A percentile compares a stretch with the other conserved stretches of the same genome.
Conservation (phyloP, 805 yeast genomes). For the Kregervanrija pseudodelftensis region DNA sequence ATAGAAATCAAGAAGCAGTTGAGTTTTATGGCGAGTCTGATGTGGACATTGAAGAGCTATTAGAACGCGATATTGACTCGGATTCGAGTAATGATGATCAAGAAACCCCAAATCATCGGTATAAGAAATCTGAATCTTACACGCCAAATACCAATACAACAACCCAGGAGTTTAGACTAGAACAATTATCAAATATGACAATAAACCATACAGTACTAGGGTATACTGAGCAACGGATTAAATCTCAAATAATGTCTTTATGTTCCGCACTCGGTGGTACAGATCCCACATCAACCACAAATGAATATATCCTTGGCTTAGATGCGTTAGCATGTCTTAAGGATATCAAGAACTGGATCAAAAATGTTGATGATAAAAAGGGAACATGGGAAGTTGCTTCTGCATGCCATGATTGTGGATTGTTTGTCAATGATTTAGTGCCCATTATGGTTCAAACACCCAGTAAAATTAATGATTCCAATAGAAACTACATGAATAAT, state of each 20-base stretch:
- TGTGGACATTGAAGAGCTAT: conserved; percentile 18
- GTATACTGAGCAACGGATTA: conserved; percentile 33
- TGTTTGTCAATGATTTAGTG: conserved; percentile 65
- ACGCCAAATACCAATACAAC: no score
- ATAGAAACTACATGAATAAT: conserved; percentile 32
- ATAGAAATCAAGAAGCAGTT: no score
- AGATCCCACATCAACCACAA: conserved; percentile 43
- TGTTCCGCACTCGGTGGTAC: conserved; percentile 90
- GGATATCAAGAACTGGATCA: conserved; percentile 85
- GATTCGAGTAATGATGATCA: not conserved
- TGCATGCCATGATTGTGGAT: conserved; percentile 75
- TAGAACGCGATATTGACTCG: conserved; percentile 13
- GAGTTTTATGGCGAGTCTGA: conserved; percentile 10
- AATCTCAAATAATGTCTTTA: conserved; percentile 71
- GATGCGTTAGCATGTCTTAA: conserved; percentile 83
- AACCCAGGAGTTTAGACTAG: conserved; percentile 1
- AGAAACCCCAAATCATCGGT: conserved; percentile 1
- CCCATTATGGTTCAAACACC: conserved; percentile 70
- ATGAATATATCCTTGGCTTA: conserved; percentile 68
- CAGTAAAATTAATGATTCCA: conserved; percentile 23
- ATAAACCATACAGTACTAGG: not conserved
- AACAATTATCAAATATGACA: not conserved
- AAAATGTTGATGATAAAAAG: conserved; percentile 68
- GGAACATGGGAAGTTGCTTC: conserved; percentile 75
- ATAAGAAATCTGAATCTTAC: not conserved